A percentile compares a stretch with the other conserved stretches of the same genome.
These are phyloP conservation scores for Podaxis sp. DNA, from an alignment of 768 basidiomycete genomes.

Conservation along the genomic window DNA sequence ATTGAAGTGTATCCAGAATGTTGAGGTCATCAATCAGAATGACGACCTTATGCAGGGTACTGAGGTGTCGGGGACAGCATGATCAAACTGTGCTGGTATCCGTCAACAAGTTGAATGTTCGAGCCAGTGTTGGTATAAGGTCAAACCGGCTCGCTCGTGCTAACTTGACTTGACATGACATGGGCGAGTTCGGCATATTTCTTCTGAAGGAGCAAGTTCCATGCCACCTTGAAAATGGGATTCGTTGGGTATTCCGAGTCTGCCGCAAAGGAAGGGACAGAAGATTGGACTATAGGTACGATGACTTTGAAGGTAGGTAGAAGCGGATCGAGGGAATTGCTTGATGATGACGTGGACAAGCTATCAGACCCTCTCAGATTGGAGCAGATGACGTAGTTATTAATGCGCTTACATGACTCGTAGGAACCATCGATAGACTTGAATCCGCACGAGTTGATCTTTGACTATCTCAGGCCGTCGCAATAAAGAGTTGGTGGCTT, in stretches of 20 bases:
- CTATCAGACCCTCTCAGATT: not conserved
- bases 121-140: too few relatives aligned
- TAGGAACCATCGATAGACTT: conserved; percentile 3
- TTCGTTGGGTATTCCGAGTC: conserved; percentile 1
- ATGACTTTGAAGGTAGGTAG: not conserved
- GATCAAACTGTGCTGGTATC: too few relatives aligned
- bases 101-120: too few relatives aligned
- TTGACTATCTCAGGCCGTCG: not conserved
- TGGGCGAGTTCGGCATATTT: not conserved
- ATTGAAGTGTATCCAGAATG: too few relatives aligned
- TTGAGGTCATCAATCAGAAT: too few relatives aligned
- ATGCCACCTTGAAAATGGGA: not conserved
- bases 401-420: not conserved
- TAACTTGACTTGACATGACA: not conserved
- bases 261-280: not conserved
- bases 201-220: not conserved
- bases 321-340: not conserved
- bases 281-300: not conserved
- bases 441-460: not conserved
- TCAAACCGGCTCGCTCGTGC: not conserved
- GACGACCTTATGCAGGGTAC: too few relatives aligned
- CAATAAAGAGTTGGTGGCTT: not conserved
- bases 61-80: too few relatives aligned
- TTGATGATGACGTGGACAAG: not conserved
- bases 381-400: not conserved